These are phyloP conservation scores for Aspergillus tubingensis DNA, from an alignment of 2,329 filamentous ascomycete genomes.

Conservation along the genomic window DNA sequence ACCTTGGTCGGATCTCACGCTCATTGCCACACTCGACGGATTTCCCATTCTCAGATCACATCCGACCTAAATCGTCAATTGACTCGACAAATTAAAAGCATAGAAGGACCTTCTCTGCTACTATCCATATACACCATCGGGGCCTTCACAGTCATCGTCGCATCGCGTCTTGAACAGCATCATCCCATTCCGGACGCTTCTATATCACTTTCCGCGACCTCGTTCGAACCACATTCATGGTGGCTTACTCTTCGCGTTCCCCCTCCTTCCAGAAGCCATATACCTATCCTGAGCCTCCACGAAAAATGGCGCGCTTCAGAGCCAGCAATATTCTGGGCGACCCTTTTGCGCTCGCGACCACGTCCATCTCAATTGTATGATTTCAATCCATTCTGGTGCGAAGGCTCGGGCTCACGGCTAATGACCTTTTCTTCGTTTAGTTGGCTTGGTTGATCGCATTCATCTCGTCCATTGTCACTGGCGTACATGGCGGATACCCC, in stretches of 20 bases:
- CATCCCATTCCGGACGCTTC: neutral
- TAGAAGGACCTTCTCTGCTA: neutral
- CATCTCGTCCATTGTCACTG: constrained; percentile 76
- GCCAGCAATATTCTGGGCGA: constrained; percentile 91
- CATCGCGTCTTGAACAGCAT: constrained; percentile 10
- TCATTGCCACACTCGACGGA: constrained; percentile 3
- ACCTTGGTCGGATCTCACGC: neutral
- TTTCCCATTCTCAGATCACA: neutral
- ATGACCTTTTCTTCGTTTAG: constrained; percentile 51
- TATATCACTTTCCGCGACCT: constrained; percentile 11
- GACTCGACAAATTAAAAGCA: neutral
- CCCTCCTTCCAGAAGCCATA: constrained; percentile 25
- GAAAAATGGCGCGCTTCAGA: constrained; percentile 61
- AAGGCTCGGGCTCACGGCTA: neutral
- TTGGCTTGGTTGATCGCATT: constrained; percentile 95
- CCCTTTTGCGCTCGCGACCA: constrained; percentile 90
- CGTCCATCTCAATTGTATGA: constrained; percentile 87
- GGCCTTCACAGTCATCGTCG: neutral
- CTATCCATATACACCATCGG: neutral
- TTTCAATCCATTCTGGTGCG: neutral
- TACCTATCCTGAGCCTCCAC: constrained; percentile 20
- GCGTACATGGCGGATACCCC: constrained; percentile 63
- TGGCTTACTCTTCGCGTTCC: constrained; percentile 24
- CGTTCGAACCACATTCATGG: constrained; percentile 25
- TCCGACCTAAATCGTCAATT: neutral